Percentiles rank a stretch among this genome's conserved stretches.
These are phyloP conservation scores for Fonsecaea monophora DNA, from an alignment of 2,329 filamentous ascomycete species.

Conservation along the genomic window DNA sequence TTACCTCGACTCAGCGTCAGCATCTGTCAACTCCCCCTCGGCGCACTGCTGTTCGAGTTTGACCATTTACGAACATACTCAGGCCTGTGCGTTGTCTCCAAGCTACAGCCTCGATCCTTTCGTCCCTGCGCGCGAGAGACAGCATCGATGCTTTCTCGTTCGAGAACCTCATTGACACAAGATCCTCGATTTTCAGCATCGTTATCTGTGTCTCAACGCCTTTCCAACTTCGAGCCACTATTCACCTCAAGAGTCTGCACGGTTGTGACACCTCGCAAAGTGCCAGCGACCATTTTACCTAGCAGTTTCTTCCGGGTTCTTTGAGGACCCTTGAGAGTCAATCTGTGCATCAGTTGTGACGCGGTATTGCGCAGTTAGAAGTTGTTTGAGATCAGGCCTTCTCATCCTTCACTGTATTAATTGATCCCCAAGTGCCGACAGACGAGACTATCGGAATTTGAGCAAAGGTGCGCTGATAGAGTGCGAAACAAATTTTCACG, in stretches of 20 bases:
- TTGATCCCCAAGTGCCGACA: neutral
- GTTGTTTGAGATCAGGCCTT: neutral
- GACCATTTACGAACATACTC: neutral
- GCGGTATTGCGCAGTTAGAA: neutral
- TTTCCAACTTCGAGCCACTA: neutral
- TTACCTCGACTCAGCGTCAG: neutral
- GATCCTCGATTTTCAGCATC: neutral
- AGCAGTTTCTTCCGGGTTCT: neutral
- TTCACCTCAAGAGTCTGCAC: neutral
- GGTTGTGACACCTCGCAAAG: neutral
- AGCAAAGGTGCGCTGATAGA: neutral
- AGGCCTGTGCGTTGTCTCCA: neutral
- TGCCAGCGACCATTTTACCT: neutral
- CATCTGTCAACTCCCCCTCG: neutral
- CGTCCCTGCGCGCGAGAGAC: neutral
- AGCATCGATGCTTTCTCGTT: neutral
- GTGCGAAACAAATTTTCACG: neutral
- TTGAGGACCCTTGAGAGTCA: neutral
- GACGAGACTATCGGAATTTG: neutral
- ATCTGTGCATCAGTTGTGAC: neutral
- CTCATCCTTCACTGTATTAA: neutral
- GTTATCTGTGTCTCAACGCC: neutral
- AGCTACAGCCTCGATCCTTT: neutral
- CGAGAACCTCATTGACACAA: neutral
- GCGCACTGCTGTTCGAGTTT: neutral